phyloP scores from a whole-genome alignment of 2,329 filamentous ascomycete genomes.

The Apiospora sp. region DNA sequence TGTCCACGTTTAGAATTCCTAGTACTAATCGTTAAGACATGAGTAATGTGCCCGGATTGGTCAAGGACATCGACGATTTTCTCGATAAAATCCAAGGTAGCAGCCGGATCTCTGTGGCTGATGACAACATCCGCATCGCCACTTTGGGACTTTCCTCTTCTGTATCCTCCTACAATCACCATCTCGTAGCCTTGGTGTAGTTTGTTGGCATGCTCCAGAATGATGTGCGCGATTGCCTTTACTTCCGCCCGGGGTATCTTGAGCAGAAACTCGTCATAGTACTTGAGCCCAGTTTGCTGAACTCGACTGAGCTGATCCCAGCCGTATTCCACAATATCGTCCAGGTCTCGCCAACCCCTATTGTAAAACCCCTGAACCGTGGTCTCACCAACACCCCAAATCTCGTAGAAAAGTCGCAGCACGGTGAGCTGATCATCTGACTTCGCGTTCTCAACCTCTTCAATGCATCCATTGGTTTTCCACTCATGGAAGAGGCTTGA shows the following conservation, averaged over 20 bases:
- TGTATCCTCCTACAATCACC: slow-evolving; percentile 80
- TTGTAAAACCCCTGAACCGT: slow-evolving; percentile 85
- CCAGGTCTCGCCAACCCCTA: slow-evolving; percentile 81
- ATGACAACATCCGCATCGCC: slow-evolving; percentile 90
- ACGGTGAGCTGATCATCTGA: slow-evolving; percentile 69
- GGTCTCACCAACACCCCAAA: slow-evolving; percentile 89
- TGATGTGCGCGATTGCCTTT: slow-evolving; percentile 68
- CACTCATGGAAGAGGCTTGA: slow-evolving; percentile 81
- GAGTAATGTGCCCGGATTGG: slow-evolving; percentile 74
- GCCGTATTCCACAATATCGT: slow-evolving; percentile 84
- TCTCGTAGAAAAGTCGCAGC: slow-evolving; percentile 77
- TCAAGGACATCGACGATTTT: slow-evolving; percentile 78
- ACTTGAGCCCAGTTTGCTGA: slow-evolving; percentile 95
- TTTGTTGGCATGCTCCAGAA: slow-evolving; percentile 72
- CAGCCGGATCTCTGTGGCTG: slow-evolving; percentile 75
- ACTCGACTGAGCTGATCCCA: slow-evolving; percentile 79
- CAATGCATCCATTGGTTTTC: slow-evolving; percentile 64
- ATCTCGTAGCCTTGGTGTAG: slow-evolving; percentile 65
- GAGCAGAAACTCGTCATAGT: slow-evolving; percentile 82
- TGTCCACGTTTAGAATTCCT: slow-evolving; percentile 79
- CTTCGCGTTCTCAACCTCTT: slow-evolving; percentile 70
- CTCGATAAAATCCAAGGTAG: slow-evolving; percentile 74
- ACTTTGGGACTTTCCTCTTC: slow-evolving; percentile 75
- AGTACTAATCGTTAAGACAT: slow-evolving; percentile 76
- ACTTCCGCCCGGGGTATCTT: slow-evolving; percentile 79